phyloP scores from a whole-genome alignment of 2,329 filamentous ascomycete genomes.

The Fusarium citri region DNA sequence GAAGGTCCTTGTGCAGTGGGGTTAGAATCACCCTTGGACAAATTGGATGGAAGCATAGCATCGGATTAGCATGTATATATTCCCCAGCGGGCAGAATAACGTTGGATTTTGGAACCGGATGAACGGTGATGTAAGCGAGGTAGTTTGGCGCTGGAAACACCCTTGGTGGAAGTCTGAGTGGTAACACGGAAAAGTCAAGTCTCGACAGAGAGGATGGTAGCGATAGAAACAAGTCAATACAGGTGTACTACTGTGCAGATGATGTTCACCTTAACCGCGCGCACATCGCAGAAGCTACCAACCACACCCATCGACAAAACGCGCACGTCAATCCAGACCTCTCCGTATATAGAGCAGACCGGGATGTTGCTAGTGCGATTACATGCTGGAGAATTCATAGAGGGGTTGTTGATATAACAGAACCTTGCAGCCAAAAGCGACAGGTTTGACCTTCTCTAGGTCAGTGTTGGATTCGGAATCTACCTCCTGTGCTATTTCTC shows the following conservation, averaged over 20 bases:
- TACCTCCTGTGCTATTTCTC: too few relatives aligned
- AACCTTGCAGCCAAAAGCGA: too few relatives aligned
- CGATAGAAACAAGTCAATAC: not conserved
- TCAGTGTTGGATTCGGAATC: too few relatives aligned
- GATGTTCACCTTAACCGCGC: not conserved
- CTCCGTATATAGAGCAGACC: conserved; percentile 30
- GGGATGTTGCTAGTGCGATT: conserved; percentile 34
- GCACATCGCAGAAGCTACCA: not conserved
- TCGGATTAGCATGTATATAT: not conserved
- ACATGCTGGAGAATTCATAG: not conserved
- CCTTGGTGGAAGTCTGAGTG: not conserved
- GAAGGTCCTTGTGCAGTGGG: conserved; percentile 72
- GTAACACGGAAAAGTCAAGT: not conserved
- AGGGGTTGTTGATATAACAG: too few relatives aligned
- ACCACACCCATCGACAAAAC: not conserved
- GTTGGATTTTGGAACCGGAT: not conserved
- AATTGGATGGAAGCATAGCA: not conserved
- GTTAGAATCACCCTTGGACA: conserved; percentile 50
- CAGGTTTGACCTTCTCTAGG: too few relatives aligned
- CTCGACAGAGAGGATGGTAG: not conserved
- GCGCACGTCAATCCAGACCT: not conserved
- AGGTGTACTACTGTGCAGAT: not conserved
- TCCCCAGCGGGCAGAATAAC: not conserved
- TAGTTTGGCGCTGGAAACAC: not conserved
- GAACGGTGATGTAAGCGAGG: conserved; percentile 2